Evolutionary conservation across 2,329 filamentous ascomycete species (phyloP), one percentile per base, ranked within the genome.

Genomic region (Pseudodiploospora longispora): DNA sequence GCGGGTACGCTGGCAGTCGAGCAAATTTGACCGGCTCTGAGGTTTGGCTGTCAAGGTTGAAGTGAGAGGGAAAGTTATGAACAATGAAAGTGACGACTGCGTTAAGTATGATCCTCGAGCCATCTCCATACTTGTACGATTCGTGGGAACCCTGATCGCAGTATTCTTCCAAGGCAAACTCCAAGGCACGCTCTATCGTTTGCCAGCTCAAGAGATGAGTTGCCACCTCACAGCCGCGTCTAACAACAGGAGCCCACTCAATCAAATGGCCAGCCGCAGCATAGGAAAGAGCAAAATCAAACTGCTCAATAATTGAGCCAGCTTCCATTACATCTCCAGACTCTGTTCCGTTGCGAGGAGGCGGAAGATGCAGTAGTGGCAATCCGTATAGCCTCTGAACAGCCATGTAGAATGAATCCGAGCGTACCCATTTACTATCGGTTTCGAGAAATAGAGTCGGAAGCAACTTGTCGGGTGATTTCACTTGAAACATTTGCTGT

Each of bases 181-280:
- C 72, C 9, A 87, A 59, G 2, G 71, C 77, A 12, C 67, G 68
- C 52, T 83, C 78, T 10, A 85, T 52, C 0, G 76, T 85, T 42
- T 78, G 69, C 81, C 81, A 85, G 47, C 69, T 71, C 36, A 86
- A 55, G 4, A 80, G 67, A 42, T 71, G 68, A 32, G 71, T 67
- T 2, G 79, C 80, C 48, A 83, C 70, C 39, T 79, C 74, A 28
- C 83, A 64, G 32, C 80, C 82, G 32, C 78, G 74, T 38, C 69
- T 61, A 8, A 75, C 66, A 28, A 85, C 70, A 27, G 71, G 69
- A 3, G 65, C 67, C 56, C 82, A 73, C 35, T 69, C 66, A 10
- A 87, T 65, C 34, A 78, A 64, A 40, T 75, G 68, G 1, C 81
- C 83, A 5, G 80, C 75, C 28, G 81, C 79, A 38, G 80, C 74